Base-by-base conservation (phyloP, 345 rosid species). In the Ailanthus altissimus region DNA sequence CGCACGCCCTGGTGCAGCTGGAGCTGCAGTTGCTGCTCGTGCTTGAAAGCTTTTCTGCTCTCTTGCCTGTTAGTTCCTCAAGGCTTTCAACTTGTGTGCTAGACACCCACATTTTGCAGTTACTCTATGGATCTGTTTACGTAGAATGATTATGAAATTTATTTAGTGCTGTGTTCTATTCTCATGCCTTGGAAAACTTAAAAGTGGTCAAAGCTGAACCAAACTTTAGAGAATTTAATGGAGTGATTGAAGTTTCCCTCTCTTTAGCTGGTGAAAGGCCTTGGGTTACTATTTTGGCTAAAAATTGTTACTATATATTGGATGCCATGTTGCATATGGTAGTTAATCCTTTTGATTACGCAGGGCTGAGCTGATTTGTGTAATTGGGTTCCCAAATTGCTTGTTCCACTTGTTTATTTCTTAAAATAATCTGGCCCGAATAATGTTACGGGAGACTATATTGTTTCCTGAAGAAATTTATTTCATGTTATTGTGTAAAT, bases 1-100 rank as follows among this genome's bases (percentile, higher is more conserved):
- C 7, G 36, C 78, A 23, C 84, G 81, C 47, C 75, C 83, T 28
- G 75, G 74, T 58, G 81, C 78, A 15, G 67, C 75, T 51, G 82
- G 82, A n/a, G 72, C 63, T 20, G 57, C 75, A 14, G 67, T 47
- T 62, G 65, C 84, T 61, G 76, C 73, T 20, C 77, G 81, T 13
- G 0, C 81, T 18, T 81, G 59, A 78, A 65, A 25, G 26, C 50
- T 23, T 67, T 42, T 16, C 54, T 42, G 23, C 25, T 42, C 8
- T 61, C n/a, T 11, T 14, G 46, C 32, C 26, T 4, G 28, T 62
- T n/a, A 47, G 20, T 28, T 18, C 18, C 43, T 59, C 9, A 25
- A 40, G 32, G 50, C 59, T 36, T 71, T 38, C 15, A 58, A 45
- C 42, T 23, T 0, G 14, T 42, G 23, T 57, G 40, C 6, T 43